These are phyloP conservation scores for Metschnikowia lachancei DNA, from an alignment of 805 yeast genomes.

Conservation along the genomic window DNA sequence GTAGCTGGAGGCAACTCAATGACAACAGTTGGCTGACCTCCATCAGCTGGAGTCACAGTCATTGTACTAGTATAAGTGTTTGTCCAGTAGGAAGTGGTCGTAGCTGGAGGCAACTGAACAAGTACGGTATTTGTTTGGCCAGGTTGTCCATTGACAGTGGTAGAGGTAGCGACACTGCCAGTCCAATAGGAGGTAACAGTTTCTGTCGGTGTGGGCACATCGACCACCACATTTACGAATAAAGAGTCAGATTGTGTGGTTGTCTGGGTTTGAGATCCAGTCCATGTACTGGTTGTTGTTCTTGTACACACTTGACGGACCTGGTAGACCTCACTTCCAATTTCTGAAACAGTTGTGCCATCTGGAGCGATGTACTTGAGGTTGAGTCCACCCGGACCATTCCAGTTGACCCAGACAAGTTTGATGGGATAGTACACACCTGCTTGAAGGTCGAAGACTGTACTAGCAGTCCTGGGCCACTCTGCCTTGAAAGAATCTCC, in stretches of 20 bases:
- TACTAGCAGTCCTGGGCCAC: slow-evolving; percentile 4
- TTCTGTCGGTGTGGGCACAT: slow-evolving; percentile 16
- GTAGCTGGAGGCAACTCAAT: background rate
- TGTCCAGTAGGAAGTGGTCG: too few species aligned
- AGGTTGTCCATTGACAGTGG: slow-evolving; percentile 1
- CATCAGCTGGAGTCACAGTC: too few species aligned
- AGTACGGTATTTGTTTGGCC: too few species aligned
- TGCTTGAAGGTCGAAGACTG: background rate
- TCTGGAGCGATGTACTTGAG: too few species aligned
- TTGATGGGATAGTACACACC: slow-evolving; percentile 12
- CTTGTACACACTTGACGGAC: background rate
- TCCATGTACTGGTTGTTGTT: slow-evolving; percentile 8
- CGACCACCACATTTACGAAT: slow-evolving; percentile 13
- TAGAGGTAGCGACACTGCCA: slow-evolving; percentile 7
- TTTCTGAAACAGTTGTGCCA: too few species aligned
- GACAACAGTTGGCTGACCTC: background rate
- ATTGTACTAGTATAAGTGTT: too few species aligned
- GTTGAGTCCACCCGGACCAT: slow-evolving; percentile 6
- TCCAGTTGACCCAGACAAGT: slow-evolving; percentile 7
- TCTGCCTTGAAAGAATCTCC: slow-evolving; percentile 7
- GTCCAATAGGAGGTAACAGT: slow-evolving; percentile 19
- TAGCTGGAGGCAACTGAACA: too few species aligned
- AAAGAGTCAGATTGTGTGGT: slow-evolving; percentile 7
- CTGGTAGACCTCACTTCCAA: slow-evolving; percentile 1
- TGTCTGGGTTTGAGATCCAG: slow-evolving; percentile 4